Evolutionary conservation across 106 monocot species (phyloP), one percentile per base, ranked within the genome.

Genomic region (Dendrobium chrysotoxum): DNA sequence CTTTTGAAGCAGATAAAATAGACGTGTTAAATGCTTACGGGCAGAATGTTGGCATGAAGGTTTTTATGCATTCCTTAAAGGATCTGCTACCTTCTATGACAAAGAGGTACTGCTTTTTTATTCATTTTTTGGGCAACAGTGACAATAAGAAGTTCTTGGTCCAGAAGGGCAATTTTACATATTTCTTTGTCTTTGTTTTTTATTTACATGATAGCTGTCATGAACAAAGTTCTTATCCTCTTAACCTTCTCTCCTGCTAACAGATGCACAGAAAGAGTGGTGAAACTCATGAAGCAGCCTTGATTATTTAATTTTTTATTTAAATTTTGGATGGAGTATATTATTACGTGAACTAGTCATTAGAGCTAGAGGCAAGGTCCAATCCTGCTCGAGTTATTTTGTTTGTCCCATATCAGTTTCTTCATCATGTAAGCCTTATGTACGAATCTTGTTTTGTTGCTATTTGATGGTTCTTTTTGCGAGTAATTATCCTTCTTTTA

Each of bases 41-140:
- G 23, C 79, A 88, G 10, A 54, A 77, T 44, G 17, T 18, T 12
- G 40, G 38, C 18, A 23, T 80, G 82, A 40, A 82, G 6, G 70
- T 85, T 72, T 81, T 96, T 80, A 46, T 85, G 64, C 75, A 86
- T 47, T 79, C 88, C 76, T 76, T 92, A 40, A 76, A 90, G 28
- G 85, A 85, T 39, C 4, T 90, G 23, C 26, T 86, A 26, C 91
- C 91, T 75, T 82, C 79, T 87, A n/a, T 91, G 18, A 65, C 91
- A 40, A 80, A 83, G 76, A 93, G 90, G 93, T 93, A 68, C 25
- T 53, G 28, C 7, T 7, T 26, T 65, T 17, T 55, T 54, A 20
- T 82, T 38, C 30, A 10, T 50, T 13, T 50, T 50, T 57, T 79
- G 1, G 74, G 4, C 61, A 35, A 15, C 15, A n/a, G 0, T 45